Conservation (phyloP, 2,329 filamentous ascomycete genomes). For the Exophiala sideris region DNA sequence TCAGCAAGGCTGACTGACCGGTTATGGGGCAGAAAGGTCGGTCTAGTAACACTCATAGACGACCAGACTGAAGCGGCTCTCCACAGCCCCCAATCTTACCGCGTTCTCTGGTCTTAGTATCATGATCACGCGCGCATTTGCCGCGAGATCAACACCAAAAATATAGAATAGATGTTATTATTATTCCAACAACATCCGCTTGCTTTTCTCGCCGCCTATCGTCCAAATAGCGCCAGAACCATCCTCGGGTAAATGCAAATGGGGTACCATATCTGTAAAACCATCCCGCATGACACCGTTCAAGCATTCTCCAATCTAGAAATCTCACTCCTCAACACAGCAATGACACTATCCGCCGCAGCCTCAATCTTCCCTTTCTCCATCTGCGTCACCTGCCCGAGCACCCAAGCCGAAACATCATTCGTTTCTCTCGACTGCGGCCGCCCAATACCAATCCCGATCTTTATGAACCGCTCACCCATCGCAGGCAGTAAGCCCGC, state of each 20-base stretch:
- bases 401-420: conserved; percentile 73
- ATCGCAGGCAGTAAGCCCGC: conserved; percentile 45
- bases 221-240: no score
- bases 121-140: no score
- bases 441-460: conserved; percentile 85
- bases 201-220: no score
- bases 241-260: background rate
- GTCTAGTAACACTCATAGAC: no score
- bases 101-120: no score
- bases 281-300: background rate
- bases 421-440: conserved; percentile 63
- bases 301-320: conserved; percentile 15
- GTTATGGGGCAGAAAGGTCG: no score
- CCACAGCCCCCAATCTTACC: no score
- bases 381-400: conserved; percentile 60
- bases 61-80: no score
- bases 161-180: no score
- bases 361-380: conserved; percentile 53
- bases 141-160: no score
- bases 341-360: conserved; percentile 48
- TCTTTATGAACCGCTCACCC: conserved; percentile 54
- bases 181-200: no score
- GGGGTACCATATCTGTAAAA: background rate
- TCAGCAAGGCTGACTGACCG: no score
- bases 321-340: conserved; percentile 51